These are phyloP conservation scores for Flaveria ramosissima DNA, from an alignment of 129 eudicot species.

Conservation along the genomic window DNA sequence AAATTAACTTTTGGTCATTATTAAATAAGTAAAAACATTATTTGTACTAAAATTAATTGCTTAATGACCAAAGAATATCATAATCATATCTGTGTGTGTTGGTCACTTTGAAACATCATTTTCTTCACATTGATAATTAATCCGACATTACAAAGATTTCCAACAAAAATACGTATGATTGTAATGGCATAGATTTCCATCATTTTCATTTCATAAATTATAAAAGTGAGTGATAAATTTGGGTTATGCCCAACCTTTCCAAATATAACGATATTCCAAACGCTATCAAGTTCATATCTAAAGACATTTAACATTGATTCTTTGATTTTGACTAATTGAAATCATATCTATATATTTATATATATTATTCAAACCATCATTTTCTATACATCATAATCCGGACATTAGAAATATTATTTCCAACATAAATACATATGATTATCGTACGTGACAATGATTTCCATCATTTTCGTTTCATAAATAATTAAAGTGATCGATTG, in stretches of 20 bases:
- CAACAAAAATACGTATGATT: not conserved
- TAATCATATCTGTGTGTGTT: no score
- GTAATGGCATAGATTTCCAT: conserved; percentile 11
- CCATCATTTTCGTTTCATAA: conserved; percentile 24
- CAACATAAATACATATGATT: conserved; percentile 16
- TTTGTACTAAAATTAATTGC: no score
- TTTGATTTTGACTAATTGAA: conserved; percentile 18
- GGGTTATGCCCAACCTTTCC: conserved; percentile 22
- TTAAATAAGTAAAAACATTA: no score
- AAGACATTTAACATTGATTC: conserved; percentile 8
- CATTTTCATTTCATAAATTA: conserved; percentile 22
- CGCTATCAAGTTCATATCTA: conserved; percentile 9
- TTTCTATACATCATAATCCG: conserved; percentile 3
- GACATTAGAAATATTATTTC: conserved; percentile 1
- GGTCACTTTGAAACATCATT: no score
- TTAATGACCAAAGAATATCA: no score
- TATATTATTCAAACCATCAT: not conserved
- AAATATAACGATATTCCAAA: conserved; percentile 13
- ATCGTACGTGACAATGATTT: not conserved
- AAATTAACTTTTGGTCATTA: no score
- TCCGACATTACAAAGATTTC: not conserved
- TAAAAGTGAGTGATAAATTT: conserved; percentile 15
- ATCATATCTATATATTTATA: not conserved
- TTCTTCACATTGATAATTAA: no score
- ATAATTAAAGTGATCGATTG: conserved; percentile 11